Evolutionary conservation across 192 early-diverging fungal genomes (phyloP).

Genomic region (Backusella parvicylindrica): DNA sequence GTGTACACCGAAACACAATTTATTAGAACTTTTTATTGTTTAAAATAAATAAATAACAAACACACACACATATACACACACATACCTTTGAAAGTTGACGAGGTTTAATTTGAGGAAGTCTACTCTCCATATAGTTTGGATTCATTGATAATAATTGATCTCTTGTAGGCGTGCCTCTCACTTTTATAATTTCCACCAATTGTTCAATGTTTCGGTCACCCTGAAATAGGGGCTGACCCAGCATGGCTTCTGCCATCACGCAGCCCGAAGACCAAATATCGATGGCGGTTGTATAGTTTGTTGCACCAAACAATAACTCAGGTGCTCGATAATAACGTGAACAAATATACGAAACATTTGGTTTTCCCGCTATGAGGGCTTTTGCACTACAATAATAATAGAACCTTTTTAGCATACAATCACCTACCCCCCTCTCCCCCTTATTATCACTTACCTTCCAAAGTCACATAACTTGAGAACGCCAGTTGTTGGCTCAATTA

Average conservation of each 20-base stretch:
- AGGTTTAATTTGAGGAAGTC: slow-evolving; percentile 96
- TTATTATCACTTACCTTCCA: slow-evolving; percentile 47
- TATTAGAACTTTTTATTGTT: neutral
- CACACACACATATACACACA: slow-evolving; percentile 44
- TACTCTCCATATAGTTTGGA: slow-evolving; percentile 96
- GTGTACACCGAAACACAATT: neutral
- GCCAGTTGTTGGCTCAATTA: slow-evolving; percentile 85
- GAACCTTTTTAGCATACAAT: slow-evolving; percentile 25
- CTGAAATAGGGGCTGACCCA: slow-evolving; percentile 92
- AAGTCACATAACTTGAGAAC: slow-evolving; percentile 98
- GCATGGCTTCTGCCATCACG: slow-evolving; percentile 95
- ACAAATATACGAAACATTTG: slow-evolving; percentile 98
- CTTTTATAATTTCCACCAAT: slow-evolving; percentile 98
- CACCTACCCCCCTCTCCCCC: neutral
- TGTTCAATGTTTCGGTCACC: slow-evolving; percentile 98
- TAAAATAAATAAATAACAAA: neutral
- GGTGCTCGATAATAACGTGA: slow-evolving; percentile 97
- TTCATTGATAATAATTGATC: slow-evolving; percentile 98
- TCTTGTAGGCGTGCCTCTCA: slow-evolving; percentile 92
- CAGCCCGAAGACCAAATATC: slow-evolving; percentile 97
- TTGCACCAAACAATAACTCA: slow-evolving; percentile 94
- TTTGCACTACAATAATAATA: slow-evolving; percentile 69
- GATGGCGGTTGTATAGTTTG: slow-evolving; percentile 85
- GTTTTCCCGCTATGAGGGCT: slow-evolving; percentile 91
- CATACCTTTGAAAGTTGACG: slow-evolving; percentile 79